phyloP scores from a whole-genome alignment of 2,329 filamentous ascomycete species.

The Fusarium sp. region DNA sequence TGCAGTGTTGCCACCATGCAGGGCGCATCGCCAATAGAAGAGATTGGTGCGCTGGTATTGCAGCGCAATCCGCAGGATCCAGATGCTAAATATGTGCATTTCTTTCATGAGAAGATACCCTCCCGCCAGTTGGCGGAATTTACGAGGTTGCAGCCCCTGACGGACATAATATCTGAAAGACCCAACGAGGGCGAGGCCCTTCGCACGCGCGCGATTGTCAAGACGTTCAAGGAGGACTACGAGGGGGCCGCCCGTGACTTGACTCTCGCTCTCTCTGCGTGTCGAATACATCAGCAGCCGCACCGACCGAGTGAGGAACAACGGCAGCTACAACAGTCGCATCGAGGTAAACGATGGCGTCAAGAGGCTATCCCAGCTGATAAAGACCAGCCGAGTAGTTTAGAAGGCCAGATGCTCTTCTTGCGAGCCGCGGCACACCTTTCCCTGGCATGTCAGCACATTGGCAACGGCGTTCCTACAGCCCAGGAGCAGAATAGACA shows the following conservation, averaged over 20 bases:
- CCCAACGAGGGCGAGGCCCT: conserved; percentile 72
- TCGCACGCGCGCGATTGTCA: conserved; percentile 77
- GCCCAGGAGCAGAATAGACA: conserved; percentile 8
- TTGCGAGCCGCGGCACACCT: conserved; percentile 78
- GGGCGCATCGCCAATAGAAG: conserved; percentile 77
- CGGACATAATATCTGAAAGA: conserved; percentile 71
- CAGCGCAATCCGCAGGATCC: conserved; percentile 72
- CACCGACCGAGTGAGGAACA: conserved; percentile 62
- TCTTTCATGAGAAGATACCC: conserved; percentile 91
- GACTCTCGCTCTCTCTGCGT: conserved; percentile 68
- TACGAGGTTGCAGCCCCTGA: conserved; percentile 72
- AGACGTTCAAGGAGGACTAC: conserved; percentile 78
- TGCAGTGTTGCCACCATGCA: conserved; percentile 87
- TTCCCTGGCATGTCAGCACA: conserved; percentile 72
- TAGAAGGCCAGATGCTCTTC: conserved; percentile 79
- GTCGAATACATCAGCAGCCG: conserved; percentile 62
- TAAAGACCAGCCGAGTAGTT: conserved; percentile 72
- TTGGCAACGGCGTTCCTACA: conserved; percentile 62
- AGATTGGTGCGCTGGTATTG: conserved; percentile 77
- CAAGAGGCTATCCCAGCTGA: conserved; percentile 52
- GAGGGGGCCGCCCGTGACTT: conserved; percentile 75
- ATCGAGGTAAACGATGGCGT: conserved; percentile 40
- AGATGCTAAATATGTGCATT: conserved; percentile 88
- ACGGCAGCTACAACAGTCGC: conserved; percentile 55
- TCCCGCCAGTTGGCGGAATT: conserved; percentile 76